Base-by-base conservation (phyloP, 257 asterid genomes). In the Solanum appendiculatum region DNA sequence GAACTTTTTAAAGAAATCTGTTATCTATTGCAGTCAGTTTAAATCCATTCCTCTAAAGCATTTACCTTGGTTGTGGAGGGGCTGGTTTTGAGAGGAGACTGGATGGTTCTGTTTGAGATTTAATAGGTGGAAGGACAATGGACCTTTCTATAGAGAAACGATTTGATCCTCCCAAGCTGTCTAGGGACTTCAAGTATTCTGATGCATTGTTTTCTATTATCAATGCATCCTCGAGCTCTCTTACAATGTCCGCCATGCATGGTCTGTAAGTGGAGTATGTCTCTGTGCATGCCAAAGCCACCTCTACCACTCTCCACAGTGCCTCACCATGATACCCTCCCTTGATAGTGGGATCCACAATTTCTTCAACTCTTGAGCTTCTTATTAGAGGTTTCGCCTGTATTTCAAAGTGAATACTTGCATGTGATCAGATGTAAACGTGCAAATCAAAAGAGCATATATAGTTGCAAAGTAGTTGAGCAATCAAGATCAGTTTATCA, bases 181-280 rank as follows among this genome's bases (percentile, higher is more conserved):
- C 94, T 25, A 92, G 87, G 81, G 93, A 92, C 73, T 86, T 92
- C 92, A 92, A 88, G 73, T 92, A 92, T 86, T 92, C 93, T 39
- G 94, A 92, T 84, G 94, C 93, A 85, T 92, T 92, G 87, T 91
- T 92, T 89, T 92, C 94, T 91, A 92, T 92, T 86, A 92, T 94
- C 86, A 96, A 89, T 37, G 99, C 97, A 78, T 94, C 99, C 93
- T 96, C 99, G 63, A 96, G 96, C 92, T 96, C 98, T 27, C 98
- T 93, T 84, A 96, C 97, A 89, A 96, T 92, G 91, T 96, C 98
- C 2, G 90, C 89, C 98, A 94, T 96, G 89, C 93, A 94, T 20
- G 99, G 98, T 9, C 98, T 92, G 82, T 96, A 93, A 34, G 94
- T 95, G 7, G 97, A 93, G 94, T 94, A 96, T 70, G 98, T 91